These are phyloP conservation scores for Cyclotella sp. DNA, from an alignment of 108 stramenopile genomes.

Conservation along the genomic window DNA sequence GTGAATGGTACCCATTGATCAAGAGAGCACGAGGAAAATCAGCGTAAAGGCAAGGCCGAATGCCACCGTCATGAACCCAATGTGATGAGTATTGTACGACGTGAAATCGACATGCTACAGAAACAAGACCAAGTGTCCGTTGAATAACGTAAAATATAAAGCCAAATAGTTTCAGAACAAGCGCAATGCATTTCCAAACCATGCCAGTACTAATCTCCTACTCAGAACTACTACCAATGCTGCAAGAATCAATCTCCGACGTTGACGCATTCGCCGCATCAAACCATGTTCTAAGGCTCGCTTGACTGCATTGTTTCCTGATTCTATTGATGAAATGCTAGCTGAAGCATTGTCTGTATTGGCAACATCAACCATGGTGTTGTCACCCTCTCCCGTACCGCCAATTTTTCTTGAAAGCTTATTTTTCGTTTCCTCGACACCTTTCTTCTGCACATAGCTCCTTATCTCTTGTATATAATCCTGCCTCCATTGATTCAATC, in stretches of 20 bases:
- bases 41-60: neutral
- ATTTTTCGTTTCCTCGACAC: constrained; percentile 25
- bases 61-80: neutral
- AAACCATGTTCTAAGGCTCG: constrained; percentile 8
- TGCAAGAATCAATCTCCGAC: constrained; percentile 24
- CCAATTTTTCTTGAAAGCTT: constrained; percentile 21
- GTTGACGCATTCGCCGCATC: constrained; percentile 23
- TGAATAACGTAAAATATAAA: neutral
- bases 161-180: constrained; percentile 17
- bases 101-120: neutral
- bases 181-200: constrained; percentile 30
- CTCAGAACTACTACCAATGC: constrained; percentile 19
- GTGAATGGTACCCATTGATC: constrained; percentile 41
- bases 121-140: neutral
- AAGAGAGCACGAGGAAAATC: constrained; percentile 9
- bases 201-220: constrained; percentile 31
- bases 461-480: constrained; percentile 24
- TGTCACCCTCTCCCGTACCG: neutral
- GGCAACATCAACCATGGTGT: neutral
- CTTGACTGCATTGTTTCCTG: constrained; percentile 17
- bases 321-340: neutral
- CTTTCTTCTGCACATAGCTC: constrained; percentile 33
- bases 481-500: constrained; percentile 24
- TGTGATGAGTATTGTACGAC: neutral
- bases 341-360: neutral